phyloP scores from a whole-genome alignment of 148 eudicot species.

The Talinum fruticosum region DNA sequence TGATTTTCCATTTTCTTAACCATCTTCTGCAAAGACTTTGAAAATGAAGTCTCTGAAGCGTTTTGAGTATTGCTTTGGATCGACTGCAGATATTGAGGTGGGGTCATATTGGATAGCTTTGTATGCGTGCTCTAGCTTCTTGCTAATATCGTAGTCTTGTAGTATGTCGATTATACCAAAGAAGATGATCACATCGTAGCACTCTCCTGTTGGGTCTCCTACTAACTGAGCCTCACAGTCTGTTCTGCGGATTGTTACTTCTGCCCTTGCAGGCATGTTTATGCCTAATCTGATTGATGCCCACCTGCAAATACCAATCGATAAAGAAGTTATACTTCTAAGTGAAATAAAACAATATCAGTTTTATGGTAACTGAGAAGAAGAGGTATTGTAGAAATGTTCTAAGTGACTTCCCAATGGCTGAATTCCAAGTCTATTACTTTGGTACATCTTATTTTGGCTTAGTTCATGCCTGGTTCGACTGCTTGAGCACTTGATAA shows the following conservation, averaged over 20 bases:
- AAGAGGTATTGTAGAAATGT: too few species aligned
- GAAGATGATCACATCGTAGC: conserved; percentile 52
- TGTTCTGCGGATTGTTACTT: conserved; percentile 49
- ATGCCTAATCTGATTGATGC: conserved; percentile 47
- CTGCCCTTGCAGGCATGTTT: conserved; percentile 65
- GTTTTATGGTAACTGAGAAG: too few species aligned
- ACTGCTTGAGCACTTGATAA: too few species aligned
- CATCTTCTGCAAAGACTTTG: conserved; percentile 56
- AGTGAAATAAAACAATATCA: too few species aligned
- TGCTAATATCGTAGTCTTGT: conserved; percentile 77
- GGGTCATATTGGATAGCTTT: conserved; percentile 67
- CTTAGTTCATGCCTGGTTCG: too few species aligned
- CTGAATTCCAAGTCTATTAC: too few species aligned
- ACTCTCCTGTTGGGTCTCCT: conserved; percentile 69
- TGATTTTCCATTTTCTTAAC: conserved; percentile 15
- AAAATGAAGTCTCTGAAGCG: conserved; percentile 69
- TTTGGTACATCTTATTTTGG: too few species aligned
- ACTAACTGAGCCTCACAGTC: conserved; percentile 52
- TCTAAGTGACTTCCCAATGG: too few species aligned
- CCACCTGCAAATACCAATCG: conserved; percentile 33
- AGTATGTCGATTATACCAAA: conserved; percentile 71
- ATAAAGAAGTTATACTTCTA: too few species aligned
- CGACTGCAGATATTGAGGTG: conserved; percentile 67
- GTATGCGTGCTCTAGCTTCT: conserved; percentile 75
- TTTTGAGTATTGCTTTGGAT: conserved; percentile 69